Evolutionary conservation across 495 filamentous ascomycete species (phyloP), one percentile per base, ranked within the genome.

Genomic region (Xylaria palmicola): DNA sequence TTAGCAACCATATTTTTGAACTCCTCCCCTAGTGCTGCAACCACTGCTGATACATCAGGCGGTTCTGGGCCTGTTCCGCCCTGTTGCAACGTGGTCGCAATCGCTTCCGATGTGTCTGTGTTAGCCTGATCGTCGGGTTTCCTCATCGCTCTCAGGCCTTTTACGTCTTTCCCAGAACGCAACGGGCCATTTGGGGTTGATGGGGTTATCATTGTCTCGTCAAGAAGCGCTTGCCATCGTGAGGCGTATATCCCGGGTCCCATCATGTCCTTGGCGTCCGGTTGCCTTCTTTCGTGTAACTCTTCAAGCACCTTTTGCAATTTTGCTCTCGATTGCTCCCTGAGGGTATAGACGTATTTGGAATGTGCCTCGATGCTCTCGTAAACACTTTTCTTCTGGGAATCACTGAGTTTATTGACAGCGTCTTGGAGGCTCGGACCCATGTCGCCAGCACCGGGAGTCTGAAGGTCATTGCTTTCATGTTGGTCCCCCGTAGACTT

Each of bases 201-300:
- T 6, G 87, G 87, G 8, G 83, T 86, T 19, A 90, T 80, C 15
- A 76, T 55, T 0, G 86, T 86, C 6, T 73, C 68, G 65, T 90
- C 83, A 24, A 90, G 74, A 7, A 88, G 73, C 17, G 78, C 64
- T 68, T 89, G 83, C 87, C 87, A 90, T 39, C 82, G 77, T 0
- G 78, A 74, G 40, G 89, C 77, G 64, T 83, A 90, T 49, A 84
- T 81, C 0, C 87, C 87, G 9, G 87, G 87, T 0, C 86, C 86
- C 9, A 74, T 71, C 45, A 71, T 74, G 59, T 61, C 53, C 9
- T 29, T n/a, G 13, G 57, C 60, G 24, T 47, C 60, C 13, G 24
- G n/a, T n/a, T 15, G 22, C 12, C 48, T 65, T 29, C 34, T 68
- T 17, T 62, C 55, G 15, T 63, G 55, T 12, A 76, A 34, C n/a